Evolutionary conservation across 2,329 filamentous ascomycete genomes (phyloP), one percentile per base, ranked within the genome.

Genomic region (Helicocarpus griseus): DNA sequence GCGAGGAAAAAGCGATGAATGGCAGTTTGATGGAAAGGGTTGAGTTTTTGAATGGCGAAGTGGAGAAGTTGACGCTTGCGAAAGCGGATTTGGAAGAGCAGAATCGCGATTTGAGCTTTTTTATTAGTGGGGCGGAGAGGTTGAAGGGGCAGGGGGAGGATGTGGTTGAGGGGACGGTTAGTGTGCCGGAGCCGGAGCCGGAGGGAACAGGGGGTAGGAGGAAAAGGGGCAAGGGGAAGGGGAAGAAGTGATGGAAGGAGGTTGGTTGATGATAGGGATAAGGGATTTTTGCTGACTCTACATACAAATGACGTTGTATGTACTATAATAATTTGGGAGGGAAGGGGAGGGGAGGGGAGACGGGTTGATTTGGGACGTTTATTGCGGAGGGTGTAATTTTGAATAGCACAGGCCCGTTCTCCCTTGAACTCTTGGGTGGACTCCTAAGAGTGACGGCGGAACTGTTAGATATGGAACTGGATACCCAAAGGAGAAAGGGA

Each of bases 31-130:
- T 96, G 78, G 77, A 84, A 65, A 77, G 87, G n/a, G 61, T 97
- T 57, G 80, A 83, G 56, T 83, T 87, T 57, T 68, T 88, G 17
- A 74, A 78, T 39, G 74, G 74, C 53, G 77, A 85, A 64, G 68
- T 83, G 1, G 73, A 74, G 24, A 74, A 73, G 38, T 68, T 86
- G 3, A 79, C 78, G 59, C 56, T 66, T 58, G 54, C 89, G 66
- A 85, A 87, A 58, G 77, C 73, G 36, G 89, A 95, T 58, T 70
- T 95, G 40, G 81, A 83, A 57, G 89, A 95, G 66, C 86, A 89
- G 76, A 95, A 95, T 64, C 79, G 86, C 13, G 91, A 96, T 65
- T 65, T 96, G 64, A 83, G 77, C 48, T 90, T 95, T 77, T 95
- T 91, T 63, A 91, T 96, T 54, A 87, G 82, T 19, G 86, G 87